Evolutionary conservation across 805 yeast species (phyloP).

Genomic region (Cyberlindnera euphorbiae): DNA sequence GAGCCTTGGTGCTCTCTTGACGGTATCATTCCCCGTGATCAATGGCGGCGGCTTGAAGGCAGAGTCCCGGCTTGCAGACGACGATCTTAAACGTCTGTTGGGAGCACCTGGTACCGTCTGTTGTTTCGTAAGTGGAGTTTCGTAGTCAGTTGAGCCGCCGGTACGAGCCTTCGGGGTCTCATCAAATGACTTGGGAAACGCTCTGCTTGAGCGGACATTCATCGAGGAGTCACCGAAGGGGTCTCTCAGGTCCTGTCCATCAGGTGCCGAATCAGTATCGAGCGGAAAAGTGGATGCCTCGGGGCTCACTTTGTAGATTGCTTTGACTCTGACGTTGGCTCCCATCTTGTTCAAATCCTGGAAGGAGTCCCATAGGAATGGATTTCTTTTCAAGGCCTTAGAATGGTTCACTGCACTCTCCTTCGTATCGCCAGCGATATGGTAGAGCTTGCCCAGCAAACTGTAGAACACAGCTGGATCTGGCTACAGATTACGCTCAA

Average conservation of each 20-base stretch:
- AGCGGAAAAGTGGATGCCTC: slow-evolving; percentile 16
- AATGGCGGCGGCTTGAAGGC: slow-evolving; percentile 22
- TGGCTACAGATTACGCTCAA: slow-evolving; percentile 39
- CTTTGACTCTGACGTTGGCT: slow-evolving; percentile 57
- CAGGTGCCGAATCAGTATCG: slow-evolving; percentile 5
- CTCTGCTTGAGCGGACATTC: slow-evolving; percentile 15
- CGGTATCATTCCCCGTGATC: slow-evolving; percentile 14
- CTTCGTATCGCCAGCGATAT: slow-evolving; percentile 51
- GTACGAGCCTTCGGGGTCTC: slow-evolving; percentile 17
- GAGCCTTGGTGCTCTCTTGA: slow-evolving; percentile 27
- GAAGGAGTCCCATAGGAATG: slow-evolving; percentile 83
- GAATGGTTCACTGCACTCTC: slow-evolving; percentile 66
- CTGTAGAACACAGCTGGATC: slow-evolving; percentile 66
- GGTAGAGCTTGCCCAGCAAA: slow-evolving; percentile 65
- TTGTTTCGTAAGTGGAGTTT: slow-evolving; percentile 39
- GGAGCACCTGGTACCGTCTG: slow-evolving; percentile 35
- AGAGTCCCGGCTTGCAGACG: slow-evolving; percentile 7
- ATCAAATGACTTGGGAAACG: slow-evolving; percentile 12
- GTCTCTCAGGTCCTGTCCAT: slow-evolving; percentile 18
- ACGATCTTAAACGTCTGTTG: slow-evolving; percentile 30
- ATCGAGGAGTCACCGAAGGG: slow-evolving; percentile 26
- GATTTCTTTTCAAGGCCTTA: slow-evolving; percentile 67
- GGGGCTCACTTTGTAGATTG: slow-evolving; percentile 37
- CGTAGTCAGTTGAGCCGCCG: slow-evolving; percentile 27
- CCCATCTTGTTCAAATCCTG: slow-evolving; percentile 71